Conservation (phyloP, 306 rosid species). For the Cucurbita maxima region DNA sequence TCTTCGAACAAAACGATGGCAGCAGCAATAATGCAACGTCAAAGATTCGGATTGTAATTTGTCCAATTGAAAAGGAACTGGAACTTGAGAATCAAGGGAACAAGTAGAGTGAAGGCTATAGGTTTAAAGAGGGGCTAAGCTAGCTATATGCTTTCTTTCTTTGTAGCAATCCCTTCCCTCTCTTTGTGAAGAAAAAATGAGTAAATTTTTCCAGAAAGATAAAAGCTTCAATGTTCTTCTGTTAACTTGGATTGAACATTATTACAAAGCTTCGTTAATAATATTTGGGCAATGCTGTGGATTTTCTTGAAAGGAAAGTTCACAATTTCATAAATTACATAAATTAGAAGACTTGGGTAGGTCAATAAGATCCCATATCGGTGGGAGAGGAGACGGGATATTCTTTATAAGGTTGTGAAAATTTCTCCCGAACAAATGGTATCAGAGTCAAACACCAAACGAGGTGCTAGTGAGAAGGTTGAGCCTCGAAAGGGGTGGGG, state of each 20-base stretch:
- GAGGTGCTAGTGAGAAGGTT: too few species aligned
- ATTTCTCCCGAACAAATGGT: too few species aligned
- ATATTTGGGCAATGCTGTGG: not conserved
- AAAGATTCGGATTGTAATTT: conserved; percentile 28
- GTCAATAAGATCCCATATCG: not conserved
- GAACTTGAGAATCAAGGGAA: conserved; percentile 1
- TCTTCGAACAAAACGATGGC: conserved; percentile 8
- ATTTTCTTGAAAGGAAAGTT: not conserved
- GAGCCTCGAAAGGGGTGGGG: too few species aligned
- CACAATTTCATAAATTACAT: not conserved
- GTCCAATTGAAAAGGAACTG: conserved; percentile 22
- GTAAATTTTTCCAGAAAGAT: not conserved
- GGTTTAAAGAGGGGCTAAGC: conserved; percentile 23
- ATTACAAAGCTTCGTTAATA: not conserved
- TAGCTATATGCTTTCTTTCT: conserved; percentile 24
- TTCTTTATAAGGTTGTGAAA: too few species aligned
- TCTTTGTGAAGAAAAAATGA: not conserved
- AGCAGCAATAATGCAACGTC: not conserved
- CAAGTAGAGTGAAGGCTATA: conserved; percentile 19
- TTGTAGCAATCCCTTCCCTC: conserved; percentile 13
- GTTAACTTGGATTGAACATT: not conserved
- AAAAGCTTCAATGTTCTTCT: not conserved
- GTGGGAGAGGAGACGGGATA: too few species aligned
- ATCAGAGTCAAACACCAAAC: too few species aligned
- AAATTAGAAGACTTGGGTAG: not conserved